Conservation (phyloP, 805 yeast species). For the Yamadazyma ubonensis region DNA sequence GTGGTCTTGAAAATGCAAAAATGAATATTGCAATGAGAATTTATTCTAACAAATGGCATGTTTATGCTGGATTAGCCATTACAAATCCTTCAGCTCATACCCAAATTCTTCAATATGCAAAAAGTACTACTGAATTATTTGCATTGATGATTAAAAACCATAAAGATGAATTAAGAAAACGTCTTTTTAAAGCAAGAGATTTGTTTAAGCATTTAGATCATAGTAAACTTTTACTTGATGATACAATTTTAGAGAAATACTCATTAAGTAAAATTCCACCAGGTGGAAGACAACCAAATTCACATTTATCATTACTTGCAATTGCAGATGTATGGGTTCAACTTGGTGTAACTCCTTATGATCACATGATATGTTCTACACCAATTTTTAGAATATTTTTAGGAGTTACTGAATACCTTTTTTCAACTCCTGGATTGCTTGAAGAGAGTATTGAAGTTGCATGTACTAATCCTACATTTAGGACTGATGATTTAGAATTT, state of each 20-base stretch:
- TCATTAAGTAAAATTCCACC: conserved; percentile 74
- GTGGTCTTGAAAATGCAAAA: conserved; percentile 95
- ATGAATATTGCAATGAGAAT: conserved; percentile 90
- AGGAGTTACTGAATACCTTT: conserved; percentile 90
- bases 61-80: conserved; percentile 95
- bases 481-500: conserved; percentile 90
- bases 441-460: conserved; percentile 79
- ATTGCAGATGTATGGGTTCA: conserved; percentile 94
- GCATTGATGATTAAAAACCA: conserved; percentile 76
- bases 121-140: conserved; percentile 78
- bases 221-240: conserved; percentile 71
- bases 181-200: conserved; percentile 66
- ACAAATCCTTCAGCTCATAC: conserved; percentile 92
- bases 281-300: conserved; percentile 69
- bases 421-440: conserved; percentile 78
- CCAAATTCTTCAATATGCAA: conserved; percentile 87
- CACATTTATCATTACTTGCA: conserved; percentile 84
- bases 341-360: conserved; percentile 85
- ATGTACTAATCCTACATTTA: conserved; percentile 59
- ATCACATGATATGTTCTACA: conserved; percentile 95
- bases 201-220: conserved; percentile 71
- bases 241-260: conserved; percentile 71
- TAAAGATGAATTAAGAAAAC: conserved; percentile 51
- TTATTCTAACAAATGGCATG: conserved; percentile 95
- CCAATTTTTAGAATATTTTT: conserved; percentile 87